Conservation (phyloP, 495 filamentous ascomycete genomes). For the Daldinia loculata region DNA sequence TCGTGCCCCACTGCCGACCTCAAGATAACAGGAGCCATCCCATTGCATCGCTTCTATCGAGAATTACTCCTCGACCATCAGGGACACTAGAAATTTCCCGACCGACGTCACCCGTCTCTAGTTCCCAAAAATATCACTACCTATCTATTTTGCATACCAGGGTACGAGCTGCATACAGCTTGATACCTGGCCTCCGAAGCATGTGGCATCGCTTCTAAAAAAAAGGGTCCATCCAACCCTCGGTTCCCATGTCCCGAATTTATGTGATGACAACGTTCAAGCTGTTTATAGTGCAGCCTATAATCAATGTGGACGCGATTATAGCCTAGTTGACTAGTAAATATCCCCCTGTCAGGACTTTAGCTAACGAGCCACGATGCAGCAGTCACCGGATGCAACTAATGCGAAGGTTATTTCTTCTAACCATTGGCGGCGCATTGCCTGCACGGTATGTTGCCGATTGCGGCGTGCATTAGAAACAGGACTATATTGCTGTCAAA, state of each 20-base stretch:
- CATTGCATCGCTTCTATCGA: conserved; percentile 23
- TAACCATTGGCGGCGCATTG: conserved; percentile 14
- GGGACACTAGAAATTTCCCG: conserved; percentile 28
- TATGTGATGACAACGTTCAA: conserved; percentile 14
- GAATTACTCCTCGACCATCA: conserved; percentile 11
- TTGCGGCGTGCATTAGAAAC: conserved; percentile 33
- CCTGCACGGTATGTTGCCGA: conserved; percentile 23
- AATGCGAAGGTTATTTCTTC: conserved; percentile 22
- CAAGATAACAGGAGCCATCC: conserved; percentile 28
- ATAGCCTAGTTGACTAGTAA: conserved; percentile 16
- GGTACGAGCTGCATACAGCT: conserved; percentile 32
- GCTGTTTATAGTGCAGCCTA: conserved; percentile 2
- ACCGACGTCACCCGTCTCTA: conserved; percentile 19
- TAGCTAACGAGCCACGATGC: conserved; percentile 17
- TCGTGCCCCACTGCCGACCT: conserved; percentile 36
- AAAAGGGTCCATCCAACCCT: conserved; percentile 16
- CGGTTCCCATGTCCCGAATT: conserved; percentile 25
- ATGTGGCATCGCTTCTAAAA: conserved; percentile 25
- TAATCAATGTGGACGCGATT: conserved; percentile 17
- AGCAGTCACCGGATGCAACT: conserved; percentile 19
- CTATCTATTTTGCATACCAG: conserved; percentile 21
- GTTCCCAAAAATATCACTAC: conserved; percentile 16
- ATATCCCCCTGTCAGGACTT: conserved; percentile 23
- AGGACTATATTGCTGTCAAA: conserved; percentile 32
- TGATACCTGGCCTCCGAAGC: conserved; percentile 17